Conservation (phyloP, 495 filamentous ascomycete genomes). For the Cetradonia linearis region DNA sequence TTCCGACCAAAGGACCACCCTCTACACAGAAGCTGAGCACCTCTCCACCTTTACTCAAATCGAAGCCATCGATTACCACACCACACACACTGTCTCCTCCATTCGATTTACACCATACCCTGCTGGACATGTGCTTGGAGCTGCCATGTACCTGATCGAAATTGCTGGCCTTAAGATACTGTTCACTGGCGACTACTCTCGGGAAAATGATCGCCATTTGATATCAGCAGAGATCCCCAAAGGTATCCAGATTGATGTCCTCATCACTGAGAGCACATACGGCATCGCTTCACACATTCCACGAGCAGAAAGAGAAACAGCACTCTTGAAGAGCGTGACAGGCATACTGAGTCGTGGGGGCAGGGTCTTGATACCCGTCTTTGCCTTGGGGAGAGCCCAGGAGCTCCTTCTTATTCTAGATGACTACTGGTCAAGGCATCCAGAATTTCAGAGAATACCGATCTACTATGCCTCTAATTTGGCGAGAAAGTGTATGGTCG, state of each 20-base stretch:
- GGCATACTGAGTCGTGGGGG: conserved; percentile 81
- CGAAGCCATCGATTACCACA: conserved; percentile 96
- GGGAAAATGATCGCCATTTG: conserved; percentile 88
- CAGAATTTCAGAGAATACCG: conserved; percentile 75
- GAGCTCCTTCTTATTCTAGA: conserved; percentile 90
- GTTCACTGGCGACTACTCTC: conserved; percentile 94
- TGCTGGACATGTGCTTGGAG: conserved; percentile 93
- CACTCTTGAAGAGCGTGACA: conserved; percentile 90
- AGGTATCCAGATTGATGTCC: conserved; percentile 78
- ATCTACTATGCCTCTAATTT: conserved; percentile 96
- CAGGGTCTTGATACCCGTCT: conserved; percentile 87
- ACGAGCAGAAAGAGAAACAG: conserved; percentile 76
- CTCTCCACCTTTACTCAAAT: conserved; percentile 84
- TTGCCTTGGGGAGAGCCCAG: conserved; percentile 86
- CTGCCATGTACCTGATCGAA: conserved; percentile 94
- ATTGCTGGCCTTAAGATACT: conserved; percentile 93
- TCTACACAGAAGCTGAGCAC: conserved; percentile 93
- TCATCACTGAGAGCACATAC: conserved; percentile 96
- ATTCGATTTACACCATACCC: conserved; percentile 96
- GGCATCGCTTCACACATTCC: conserved; percentile 87
- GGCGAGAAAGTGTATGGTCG: conserved; percentile 92
- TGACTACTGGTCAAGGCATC: conserved; percentile 87
- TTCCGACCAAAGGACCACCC: conserved; percentile 61
- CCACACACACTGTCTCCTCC: conserved; percentile 89
- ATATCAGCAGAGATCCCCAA: conserved; percentile 82